A percentile compares a stretch with the other conserved stretches of the same genome.
Evolutionary conservation across 768 basidiomycete species (phyloP).

Genomic region (Lyophyllum atratum): DNA sequence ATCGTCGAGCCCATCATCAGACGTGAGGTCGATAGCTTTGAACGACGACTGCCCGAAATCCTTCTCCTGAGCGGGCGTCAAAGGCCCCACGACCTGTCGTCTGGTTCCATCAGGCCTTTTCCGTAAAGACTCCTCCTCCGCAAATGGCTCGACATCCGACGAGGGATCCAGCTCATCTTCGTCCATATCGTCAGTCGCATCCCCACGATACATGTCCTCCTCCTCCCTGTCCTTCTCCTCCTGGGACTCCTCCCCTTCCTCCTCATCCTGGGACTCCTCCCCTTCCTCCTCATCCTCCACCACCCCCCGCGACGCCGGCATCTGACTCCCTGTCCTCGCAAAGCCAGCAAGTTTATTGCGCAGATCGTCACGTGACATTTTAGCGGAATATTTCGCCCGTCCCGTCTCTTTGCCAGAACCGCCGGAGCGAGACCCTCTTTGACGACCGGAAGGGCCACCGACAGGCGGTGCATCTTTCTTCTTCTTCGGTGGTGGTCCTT

Average conservation of each 20-base stretch:
- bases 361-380: conserved; percentile 31
- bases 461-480: conserved; percentile 5
- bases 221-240: too few species aligned
- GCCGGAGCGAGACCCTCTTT: neutral
- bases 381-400: conserved; percentile 14
- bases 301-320: conserved; percentile 14
- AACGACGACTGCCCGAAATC: conserved; percentile 10
- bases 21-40: conserved; percentile 19
- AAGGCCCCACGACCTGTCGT: conserved; percentile 6
- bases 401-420: conserved; percentile 2
- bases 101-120: neutral
- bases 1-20: conserved; percentile 23
- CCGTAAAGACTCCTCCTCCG: neutral
- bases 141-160: neutral
- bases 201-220: neutral
- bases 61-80: conserved; percentile 20
- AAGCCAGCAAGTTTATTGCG: conserved; percentile 53
- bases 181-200: neutral
- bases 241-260: neutral
- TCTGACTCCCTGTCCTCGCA: conserved; percentile 49
- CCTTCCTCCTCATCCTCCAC: conserved; percentile 19
- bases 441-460: neutral
- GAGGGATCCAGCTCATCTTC: conserved; percentile 9
- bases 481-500: conserved; percentile 40
- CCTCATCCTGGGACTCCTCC: neutral